Conservation (phyloP, 148 eudicot species). For the Tetragonia tetragonoides region DNA sequence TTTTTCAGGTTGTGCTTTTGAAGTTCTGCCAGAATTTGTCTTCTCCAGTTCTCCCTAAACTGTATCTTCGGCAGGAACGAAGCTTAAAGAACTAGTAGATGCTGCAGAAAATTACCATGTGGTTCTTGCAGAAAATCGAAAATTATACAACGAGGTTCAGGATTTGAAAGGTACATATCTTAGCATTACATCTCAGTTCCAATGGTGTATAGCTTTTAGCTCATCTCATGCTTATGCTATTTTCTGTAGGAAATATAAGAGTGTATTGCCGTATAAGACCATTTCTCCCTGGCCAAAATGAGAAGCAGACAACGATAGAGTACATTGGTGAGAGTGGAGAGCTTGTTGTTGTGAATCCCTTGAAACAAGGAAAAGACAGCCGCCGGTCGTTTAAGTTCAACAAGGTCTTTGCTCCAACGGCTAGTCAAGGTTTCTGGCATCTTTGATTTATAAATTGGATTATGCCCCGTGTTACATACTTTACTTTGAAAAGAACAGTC, state of each 20-base stretch:
- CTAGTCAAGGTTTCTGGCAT: slow-evolving; percentile 66
- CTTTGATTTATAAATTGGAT: slow-evolving; percentile 6
- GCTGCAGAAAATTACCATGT: slow-evolving; percentile 80
- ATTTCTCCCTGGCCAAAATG: slow-evolving; percentile 75
- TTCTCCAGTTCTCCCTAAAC: slow-evolving; percentile 17
- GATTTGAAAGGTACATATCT: slow-evolving; percentile 78
- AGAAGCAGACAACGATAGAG: slow-evolving; percentile 70
- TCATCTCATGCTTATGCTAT: slow-evolving; percentile 10
- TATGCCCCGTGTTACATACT: background rate
- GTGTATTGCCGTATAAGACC: slow-evolving; percentile 92
- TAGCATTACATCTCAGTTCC: background rate
- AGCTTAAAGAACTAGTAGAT: slow-evolving; percentile 65
- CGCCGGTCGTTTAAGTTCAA: slow-evolving; percentile 78
- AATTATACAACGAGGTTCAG: slow-evolving; percentile 89
- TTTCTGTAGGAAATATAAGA: slow-evolving; percentile 75
- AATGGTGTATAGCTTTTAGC: slow-evolving; percentile 9
- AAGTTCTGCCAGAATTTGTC: slow-evolving; percentile 2
- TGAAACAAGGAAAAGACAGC: slow-evolving; percentile 74
- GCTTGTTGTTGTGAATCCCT: slow-evolving; percentile 66
- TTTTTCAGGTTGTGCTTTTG: slow-evolving; percentile 5
- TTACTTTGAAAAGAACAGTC: background rate
- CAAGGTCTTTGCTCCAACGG: slow-evolving; percentile 75
- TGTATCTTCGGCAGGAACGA: slow-evolving; percentile 45
- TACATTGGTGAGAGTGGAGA: slow-evolving; percentile 91
- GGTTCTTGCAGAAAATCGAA: slow-evolving; percentile 84